These are phyloP conservation scores for Tylopilus plumbeoviolaceoides DNA, from an alignment of 768 basidiomycete species.

Conservation along the genomic window DNA sequence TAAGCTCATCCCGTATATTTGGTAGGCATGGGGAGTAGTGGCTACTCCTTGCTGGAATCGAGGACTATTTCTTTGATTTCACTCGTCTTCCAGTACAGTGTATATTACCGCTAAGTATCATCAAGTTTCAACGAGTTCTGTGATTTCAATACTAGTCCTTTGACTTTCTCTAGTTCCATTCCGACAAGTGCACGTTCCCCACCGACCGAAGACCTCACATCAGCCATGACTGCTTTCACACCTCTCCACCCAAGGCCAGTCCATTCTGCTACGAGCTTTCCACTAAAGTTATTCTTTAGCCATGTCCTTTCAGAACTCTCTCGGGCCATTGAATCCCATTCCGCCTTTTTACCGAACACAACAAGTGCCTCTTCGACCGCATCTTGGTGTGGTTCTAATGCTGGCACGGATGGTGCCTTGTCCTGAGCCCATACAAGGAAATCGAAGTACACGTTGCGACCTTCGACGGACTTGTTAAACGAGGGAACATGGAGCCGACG, in stretches of 20 bases:
- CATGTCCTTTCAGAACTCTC: conserved; percentile 27
- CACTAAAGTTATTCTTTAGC: conserved; percentile 46
- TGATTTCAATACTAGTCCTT: conserved; percentile 35
- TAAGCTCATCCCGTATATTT: conserved; percentile 30
- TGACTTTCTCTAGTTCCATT: conserved; percentile 39
- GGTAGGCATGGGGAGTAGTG: conserved; percentile 16
- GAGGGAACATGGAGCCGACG: conserved; percentile 33
- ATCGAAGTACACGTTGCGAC: conserved; percentile 55
- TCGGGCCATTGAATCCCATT: conserved; percentile 37
- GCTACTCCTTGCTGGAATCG: background rate
- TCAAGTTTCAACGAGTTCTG: conserved; percentile 22
- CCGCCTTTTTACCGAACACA: conserved; percentile 48
- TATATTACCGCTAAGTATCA: conserved; percentile 9
- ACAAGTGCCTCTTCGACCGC: conserved; percentile 44
- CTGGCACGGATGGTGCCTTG: conserved; percentile 10
- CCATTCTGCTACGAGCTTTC: conserved; percentile 52
- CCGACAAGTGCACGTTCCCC: conserved; percentile 45
- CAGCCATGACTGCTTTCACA: conserved; percentile 51
- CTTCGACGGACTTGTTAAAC: conserved; percentile 40
- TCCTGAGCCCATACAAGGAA: conserved; percentile 50
- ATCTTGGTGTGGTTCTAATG: conserved; percentile 15
- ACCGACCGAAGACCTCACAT: conserved; percentile 42
- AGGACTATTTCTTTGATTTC: background rate
- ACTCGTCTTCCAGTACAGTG: background rate
- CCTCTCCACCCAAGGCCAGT: conserved; percentile 43